Conservation (phyloP, 306 rosid species). For the Pyrus betulifolia region DNA sequence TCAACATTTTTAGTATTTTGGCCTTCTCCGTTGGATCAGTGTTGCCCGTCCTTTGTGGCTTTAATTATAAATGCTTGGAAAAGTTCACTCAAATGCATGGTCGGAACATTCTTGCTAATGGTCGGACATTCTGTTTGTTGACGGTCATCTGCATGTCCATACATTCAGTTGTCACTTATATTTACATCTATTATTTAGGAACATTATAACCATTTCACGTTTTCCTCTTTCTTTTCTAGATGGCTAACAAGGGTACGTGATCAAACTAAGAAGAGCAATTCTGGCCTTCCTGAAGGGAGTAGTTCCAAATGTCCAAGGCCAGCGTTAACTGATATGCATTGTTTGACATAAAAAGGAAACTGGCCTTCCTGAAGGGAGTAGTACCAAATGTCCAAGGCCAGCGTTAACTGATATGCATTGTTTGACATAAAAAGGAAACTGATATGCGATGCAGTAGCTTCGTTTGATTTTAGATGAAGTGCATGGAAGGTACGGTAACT, state of each 20-base stretch:
- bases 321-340: background rate
- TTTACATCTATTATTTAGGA: background rate
- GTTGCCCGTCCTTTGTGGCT: too few relatives aligned
- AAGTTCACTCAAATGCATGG: too few relatives aligned
- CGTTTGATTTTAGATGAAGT: background rate
- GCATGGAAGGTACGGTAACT: background rate
- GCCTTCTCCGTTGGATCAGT: too few relatives aligned
- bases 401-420: background rate
- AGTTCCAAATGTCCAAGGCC: background rate
- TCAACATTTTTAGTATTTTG: too few relatives aligned
- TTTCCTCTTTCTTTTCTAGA: background rate
- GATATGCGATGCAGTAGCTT: background rate
- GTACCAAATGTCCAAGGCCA: background rate
- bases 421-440: too few relatives aligned
- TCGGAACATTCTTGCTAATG: too few relatives aligned
- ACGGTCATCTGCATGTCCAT: background rate
- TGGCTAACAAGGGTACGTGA: background rate
- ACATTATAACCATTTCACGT: background rate
- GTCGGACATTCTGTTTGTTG: background rate
- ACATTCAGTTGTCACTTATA: background rate
- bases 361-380: background rate
- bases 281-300: background rate
- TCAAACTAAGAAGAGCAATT: background rate
- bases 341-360: too few relatives aligned
- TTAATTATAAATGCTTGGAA: too few relatives aligned